These are phyloP conservation scores for Colletotrichum musae DNA, from an alignment of 2,329 filamentous ascomycete genomes.

Conservation along the genomic window DNA sequence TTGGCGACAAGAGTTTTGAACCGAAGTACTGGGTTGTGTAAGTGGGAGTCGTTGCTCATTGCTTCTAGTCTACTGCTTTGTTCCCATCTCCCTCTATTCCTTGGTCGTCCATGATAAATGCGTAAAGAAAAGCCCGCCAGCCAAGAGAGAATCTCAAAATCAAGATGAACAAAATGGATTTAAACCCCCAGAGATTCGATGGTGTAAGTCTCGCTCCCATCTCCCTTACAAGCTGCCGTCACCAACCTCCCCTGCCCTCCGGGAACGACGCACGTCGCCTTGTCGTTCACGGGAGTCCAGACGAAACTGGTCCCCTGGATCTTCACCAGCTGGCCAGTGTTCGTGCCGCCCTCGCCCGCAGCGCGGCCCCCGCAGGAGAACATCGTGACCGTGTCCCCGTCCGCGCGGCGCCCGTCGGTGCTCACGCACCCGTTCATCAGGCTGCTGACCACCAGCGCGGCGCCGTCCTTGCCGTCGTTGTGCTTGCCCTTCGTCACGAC, in stretches of 20 bases:
- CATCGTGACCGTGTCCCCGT: slow-evolving; percentile 62
- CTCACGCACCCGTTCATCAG: slow-evolving; percentile 67
- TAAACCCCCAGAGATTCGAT: slow-evolving; percentile 41
- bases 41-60: neutral
- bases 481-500: slow-evolving; percentile 65
- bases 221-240: slow-evolving; percentile 49
- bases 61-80: neutral
- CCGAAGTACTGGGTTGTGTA: neutral
- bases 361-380: slow-evolving; percentile 69
- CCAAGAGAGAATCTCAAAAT: neutral
- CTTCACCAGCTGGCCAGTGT: slow-evolving; percentile 64
- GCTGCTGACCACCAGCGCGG: slow-evolving; percentile 63
- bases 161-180: neutral
- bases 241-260: slow-evolving; percentile 51
- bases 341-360: slow-evolving; percentile 62
- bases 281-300: slow-evolving; percentile 61
- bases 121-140: neutral
- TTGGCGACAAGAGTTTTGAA: neutral
- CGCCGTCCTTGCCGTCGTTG: slow-evolving; percentile 58
- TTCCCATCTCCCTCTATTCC: neutral
- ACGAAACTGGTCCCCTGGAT: slow-evolving; percentile 58
- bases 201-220: slow-evolving; percentile 46
- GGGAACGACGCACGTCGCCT: slow-evolving; percentile 60
- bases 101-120: neutral
- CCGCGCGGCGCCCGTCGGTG: slow-evolving; percentile 60